These are phyloP conservation scores for Cucumis hystrix DNA, from an alignment of 306 rosid species.

Conservation along the genomic window DNA sequence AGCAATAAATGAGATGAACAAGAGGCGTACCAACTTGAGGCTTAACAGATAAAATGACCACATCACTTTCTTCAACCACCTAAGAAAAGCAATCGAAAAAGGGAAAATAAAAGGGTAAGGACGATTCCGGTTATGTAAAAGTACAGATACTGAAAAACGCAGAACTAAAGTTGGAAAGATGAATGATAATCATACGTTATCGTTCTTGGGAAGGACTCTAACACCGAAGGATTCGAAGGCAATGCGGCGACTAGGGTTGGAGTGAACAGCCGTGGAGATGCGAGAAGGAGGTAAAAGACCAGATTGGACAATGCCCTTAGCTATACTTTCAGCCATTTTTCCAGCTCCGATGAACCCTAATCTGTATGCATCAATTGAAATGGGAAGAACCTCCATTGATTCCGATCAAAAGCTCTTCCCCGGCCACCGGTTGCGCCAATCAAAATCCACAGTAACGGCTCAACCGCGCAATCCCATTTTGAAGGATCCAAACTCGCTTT, in stretches of 20 bases:
- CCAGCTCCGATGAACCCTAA: conserved; percentile 94
- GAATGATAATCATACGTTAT: conserved; percentile 24
- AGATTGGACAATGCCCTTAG: conserved; percentile 58
- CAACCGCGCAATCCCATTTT: background rate
- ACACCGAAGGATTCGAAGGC: conserved; percentile 47
- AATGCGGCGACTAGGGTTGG: conserved; percentile 28
- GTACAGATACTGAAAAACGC: background rate
- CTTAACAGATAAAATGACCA: conserved; percentile 77
- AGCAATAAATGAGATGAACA: background rate
- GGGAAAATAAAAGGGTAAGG: background rate
- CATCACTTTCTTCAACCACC: conserved; percentile 73
- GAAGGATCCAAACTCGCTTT: background rate
- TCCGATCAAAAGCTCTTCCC: background rate
- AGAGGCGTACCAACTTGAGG: conserved; percentile 60
- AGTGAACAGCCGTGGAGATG: conserved; percentile 42
- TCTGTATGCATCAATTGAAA: conserved; percentile 44
- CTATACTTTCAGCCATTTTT: conserved; percentile 92
- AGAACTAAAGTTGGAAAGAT: background rate
- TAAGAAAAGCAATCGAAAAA: conserved; percentile 11
- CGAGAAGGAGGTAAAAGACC: conserved; percentile 67
- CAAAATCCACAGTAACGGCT: background rate
- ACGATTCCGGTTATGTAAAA: background rate
- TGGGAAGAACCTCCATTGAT: conserved; percentile 38
- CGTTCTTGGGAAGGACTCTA: conserved; percentile 31
- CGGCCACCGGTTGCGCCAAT: background rate